Evolutionary conservation across 1,284 basidiomycete genomes (phyloP).

Genomic region (Cutaneotrichosporon spelunceum): DNA sequence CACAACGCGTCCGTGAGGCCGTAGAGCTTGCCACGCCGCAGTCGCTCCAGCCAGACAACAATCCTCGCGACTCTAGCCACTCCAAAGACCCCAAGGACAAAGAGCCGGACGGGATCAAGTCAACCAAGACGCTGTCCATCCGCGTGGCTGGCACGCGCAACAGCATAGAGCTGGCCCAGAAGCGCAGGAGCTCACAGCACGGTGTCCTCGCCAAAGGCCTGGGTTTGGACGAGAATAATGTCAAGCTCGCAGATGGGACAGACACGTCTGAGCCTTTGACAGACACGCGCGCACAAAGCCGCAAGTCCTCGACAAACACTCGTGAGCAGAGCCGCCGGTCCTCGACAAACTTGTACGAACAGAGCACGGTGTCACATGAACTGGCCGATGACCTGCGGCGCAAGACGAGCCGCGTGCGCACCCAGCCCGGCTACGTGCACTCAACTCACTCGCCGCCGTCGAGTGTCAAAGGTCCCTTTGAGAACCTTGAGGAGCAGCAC

Average conservation of each 20-base stretch:
- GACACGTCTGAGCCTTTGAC: not conserved
- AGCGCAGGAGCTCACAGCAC: not conserved
- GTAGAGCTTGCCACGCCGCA: not conserved
- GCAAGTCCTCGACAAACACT: too few species aligned
- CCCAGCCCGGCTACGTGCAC: constrained; percentile 4
- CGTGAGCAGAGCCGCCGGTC: too few species aligned
- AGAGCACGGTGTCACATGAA: not conserved
- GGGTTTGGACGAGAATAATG: not conserved
- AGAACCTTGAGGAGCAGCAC: not conserved
- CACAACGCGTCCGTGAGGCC: too few species aligned
- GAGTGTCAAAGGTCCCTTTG: not conserved
- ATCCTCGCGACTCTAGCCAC: too few species aligned
- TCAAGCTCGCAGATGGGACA: not conserved
- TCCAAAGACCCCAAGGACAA: not conserved
- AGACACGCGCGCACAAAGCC: not conserved
- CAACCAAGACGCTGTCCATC: not conserved
- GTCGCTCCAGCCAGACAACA: not conserved
- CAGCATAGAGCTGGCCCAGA: not conserved
- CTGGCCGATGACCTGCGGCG: not conserved
- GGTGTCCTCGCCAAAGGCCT: not conserved
- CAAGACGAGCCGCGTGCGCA: not conserved
- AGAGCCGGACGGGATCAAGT: not conserved
- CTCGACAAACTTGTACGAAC: not conserved
- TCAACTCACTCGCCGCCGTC: constrained; percentile 4
- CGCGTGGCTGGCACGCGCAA: not conserved